Percentiles rank a stretch among this genome's conserved stretches.
phyloP scores from a whole-genome alignment of 129 eudicot genomes.

The Flaveria brownii region DNA sequence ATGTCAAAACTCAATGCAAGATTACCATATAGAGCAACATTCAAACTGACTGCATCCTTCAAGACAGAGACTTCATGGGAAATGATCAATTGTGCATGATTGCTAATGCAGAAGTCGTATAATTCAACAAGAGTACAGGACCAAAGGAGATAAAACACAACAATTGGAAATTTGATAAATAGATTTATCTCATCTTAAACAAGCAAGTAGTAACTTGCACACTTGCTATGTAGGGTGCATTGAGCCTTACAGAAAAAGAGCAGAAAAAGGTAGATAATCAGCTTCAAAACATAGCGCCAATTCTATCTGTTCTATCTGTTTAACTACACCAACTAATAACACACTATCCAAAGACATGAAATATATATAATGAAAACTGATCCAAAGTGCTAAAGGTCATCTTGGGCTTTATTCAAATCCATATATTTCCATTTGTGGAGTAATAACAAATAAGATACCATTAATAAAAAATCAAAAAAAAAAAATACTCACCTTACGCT shows the following conservation, averaged over 20 bases:
- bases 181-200: neutral
- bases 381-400: neutral
- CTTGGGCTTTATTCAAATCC: neutral
- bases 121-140: neutral
- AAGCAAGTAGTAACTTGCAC: neutral
- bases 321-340: neutral
- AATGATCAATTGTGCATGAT: neutral
- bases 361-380: neutral
- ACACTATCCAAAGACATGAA: neutral
- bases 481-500: constrained; percentile 47
- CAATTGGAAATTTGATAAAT: neutral
- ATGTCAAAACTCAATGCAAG: neutral
- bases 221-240: neutral
- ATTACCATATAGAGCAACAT: neutral
- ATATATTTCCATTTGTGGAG: neutral
- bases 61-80: neutral
- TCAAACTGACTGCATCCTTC: neutral
- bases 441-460: neutral
- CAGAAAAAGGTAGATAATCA: too few relatives aligned
- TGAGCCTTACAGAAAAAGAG: neutral
- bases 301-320: neutral
- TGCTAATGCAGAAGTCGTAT: neutral
- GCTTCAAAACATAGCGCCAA: neutral
- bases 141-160: neutral
- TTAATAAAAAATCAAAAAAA: neutral